phyloP scores from a whole-genome alignment of 805 yeast species.

The Saturnispora silvae region DNA sequence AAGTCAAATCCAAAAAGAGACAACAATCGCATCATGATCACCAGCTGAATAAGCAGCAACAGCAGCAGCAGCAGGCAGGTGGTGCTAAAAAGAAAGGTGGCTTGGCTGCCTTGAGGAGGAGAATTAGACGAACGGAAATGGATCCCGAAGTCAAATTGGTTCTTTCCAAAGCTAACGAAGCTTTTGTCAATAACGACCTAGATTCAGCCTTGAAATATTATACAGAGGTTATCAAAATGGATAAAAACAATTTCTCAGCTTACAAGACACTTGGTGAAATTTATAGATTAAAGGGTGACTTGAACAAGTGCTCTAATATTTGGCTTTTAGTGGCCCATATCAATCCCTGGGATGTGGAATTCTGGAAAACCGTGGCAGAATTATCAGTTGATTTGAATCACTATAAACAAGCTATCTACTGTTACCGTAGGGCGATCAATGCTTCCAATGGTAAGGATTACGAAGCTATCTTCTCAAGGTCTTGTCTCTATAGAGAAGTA shows the following conservation, averaged over 20 bases:
- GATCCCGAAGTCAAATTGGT: slow-evolving; percentile 65
- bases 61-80: background rate
- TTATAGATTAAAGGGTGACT: slow-evolving; percentile 52
- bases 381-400: slow-evolving; percentile 56
- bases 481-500: slow-evolving; percentile 54
- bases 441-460: slow-evolving; percentile 35
- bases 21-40: background rate
- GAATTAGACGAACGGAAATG: slow-evolving; percentile 33
- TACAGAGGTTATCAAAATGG: slow-evolving; percentile 63
- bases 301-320: slow-evolving; percentile 64
- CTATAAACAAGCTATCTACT: slow-evolving; percentile 65
- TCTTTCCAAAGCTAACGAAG: slow-evolving; percentile 68
- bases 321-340: slow-evolving; percentile 79
- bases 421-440: slow-evolving; percentile 57
- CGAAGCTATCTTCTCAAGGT: slow-evolving; percentile 51
- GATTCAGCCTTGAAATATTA: slow-evolving; percentile 49
- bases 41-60: too few relatives aligned
- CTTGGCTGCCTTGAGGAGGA: slow-evolving; percentile 28
- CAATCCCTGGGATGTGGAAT: slow-evolving; percentile 61
- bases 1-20: slow-evolving; percentile 28
- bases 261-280: slow-evolving; percentile 85
- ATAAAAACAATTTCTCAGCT: slow-evolving; percentile 70
- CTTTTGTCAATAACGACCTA: slow-evolving; percentile 57
- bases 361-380: slow-evolving; percentile 73
- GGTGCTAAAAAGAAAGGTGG: slow-evolving; percentile 20